phyloP scores from a whole-genome alignment of 176 grass and related monocot genomes.

The Stipa capillata region DNA sequence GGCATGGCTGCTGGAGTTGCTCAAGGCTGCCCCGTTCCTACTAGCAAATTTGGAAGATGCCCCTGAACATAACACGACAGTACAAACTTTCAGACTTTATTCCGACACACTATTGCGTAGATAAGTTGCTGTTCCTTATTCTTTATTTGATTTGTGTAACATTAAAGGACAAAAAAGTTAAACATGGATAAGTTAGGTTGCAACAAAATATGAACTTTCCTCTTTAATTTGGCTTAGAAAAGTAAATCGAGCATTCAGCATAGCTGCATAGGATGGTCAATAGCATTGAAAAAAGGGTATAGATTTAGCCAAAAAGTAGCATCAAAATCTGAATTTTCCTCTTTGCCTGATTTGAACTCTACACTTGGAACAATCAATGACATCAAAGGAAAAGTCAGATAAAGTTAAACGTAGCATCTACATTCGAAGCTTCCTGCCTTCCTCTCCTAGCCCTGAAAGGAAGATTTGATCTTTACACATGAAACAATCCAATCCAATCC shows the following conservation, averaged over 20 bases:
- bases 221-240: background rate
- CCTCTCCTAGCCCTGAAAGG: background rate
- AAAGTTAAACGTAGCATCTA: background rate
- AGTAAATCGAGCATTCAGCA: background rate
- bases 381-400: slow-evolving; percentile 4
- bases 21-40: slow-evolving; percentile 20
- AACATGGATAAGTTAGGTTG: background rate
- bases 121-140: background rate
- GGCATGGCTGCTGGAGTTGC: slow-evolving; percentile 39
- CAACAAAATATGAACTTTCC: background rate
- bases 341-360: background rate
- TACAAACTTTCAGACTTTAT: background rate
- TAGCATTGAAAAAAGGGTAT: background rate
- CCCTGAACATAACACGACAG: slow-evolving; percentile 16
- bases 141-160: background rate
- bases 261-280: background rate
- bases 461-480: background rate
- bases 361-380: background rate
- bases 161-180: background rate
- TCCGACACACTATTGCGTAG: background rate
- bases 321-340: background rate
- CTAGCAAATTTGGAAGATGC: slow-evolving; percentile 21
- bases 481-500: background rate
- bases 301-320: background rate
- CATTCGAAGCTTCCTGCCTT: background rate